Conservation (phyloP, 805 yeast genomes). For the Kuraishia piskuri region DNA sequence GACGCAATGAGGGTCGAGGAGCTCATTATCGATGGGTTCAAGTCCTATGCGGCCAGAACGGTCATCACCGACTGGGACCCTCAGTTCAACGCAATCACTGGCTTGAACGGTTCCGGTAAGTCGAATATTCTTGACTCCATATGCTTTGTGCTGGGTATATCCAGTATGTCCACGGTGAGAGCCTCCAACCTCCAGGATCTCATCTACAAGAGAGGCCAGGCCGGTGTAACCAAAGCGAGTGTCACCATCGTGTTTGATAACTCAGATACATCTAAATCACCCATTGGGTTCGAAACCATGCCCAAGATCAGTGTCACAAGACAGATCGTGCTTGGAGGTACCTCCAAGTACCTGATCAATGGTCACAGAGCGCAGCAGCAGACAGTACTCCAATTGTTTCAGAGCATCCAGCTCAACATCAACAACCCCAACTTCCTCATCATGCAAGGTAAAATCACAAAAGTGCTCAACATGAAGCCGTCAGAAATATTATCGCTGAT, state of each 20-base stretch:
- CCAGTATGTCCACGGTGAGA: conserved; percentile 90
- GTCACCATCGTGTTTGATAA: conserved; percentile 96
- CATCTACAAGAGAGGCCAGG: conserved; percentile 95
- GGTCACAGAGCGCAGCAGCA: conserved; percentile 96
- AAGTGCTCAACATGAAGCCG: conserved; percentile 94
- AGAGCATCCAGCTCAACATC: conserved; percentile 90
- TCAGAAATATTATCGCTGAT: conserved; percentile 80
- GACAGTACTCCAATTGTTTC: conserved; percentile 82
- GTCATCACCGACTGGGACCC: conserved; percentile 94
- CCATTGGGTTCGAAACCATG: conserved; percentile 78
- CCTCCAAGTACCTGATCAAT: conserved; percentile 84
- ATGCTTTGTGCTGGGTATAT: conserved; percentile 95
- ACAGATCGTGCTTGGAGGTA: conserved; percentile 85
- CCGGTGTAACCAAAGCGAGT: conserved; percentile 94
- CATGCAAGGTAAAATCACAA: conserved; percentile 98
- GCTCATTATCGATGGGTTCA: conserved; percentile 93
- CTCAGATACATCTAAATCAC: conserved; percentile 62
- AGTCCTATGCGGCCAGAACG: conserved; percentile 94
- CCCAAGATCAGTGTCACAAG: conserved; percentile 84
- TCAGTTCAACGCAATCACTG: conserved; percentile 96
- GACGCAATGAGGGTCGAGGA: conserved; percentile 83
- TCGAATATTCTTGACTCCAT: conserved; percentile 97
- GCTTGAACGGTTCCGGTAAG: conserved; percentile 95
- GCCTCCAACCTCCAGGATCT: conserved; percentile 90
- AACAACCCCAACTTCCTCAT: conserved; percentile 95